A percentile compares a stretch with the other conserved stretches of the same genome.
phyloP scores from a whole-genome alignment of 2,329 filamentous ascomycete genomes.

The Penicillium sp. region DNA sequence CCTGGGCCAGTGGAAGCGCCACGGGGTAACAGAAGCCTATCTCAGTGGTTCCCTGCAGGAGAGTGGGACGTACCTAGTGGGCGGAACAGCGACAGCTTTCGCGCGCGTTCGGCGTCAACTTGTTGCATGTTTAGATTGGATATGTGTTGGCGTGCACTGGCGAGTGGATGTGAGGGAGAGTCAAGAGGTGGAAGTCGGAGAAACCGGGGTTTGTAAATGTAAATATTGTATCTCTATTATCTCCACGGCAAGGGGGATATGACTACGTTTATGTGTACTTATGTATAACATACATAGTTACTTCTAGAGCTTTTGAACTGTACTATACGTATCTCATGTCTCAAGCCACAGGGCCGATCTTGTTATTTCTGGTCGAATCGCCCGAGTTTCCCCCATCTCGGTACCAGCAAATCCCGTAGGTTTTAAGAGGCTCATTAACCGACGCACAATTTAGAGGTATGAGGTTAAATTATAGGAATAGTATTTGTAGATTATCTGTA shows the following conservation, averaged over 20 bases:
- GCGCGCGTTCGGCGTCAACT: slow-evolving; percentile 40
- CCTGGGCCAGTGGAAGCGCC: slow-evolving; percentile 32
- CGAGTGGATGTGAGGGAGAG: background rate
- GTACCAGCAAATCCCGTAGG: slow-evolving; percentile 13
- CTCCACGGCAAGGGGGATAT: background rate
- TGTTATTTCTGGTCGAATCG: slow-evolving; percentile 8
- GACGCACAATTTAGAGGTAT: background rate
- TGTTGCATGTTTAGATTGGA: slow-evolving; percentile 24
- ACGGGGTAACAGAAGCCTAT: slow-evolving; percentile 29
- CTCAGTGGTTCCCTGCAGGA: slow-evolving; percentile 32
- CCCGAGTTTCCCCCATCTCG: slow-evolving; percentile 17
- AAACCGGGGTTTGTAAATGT: background rate
- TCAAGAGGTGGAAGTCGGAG: background rate
- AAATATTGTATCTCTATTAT: background rate
- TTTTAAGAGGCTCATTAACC: slow-evolving; percentile 9
- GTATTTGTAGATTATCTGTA: background rate
- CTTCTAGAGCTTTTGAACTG: background rate
- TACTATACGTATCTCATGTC: slow-evolving; percentile 9
- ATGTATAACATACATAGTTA: background rate
- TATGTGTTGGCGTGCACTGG: background rate
- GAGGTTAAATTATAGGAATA: background rate
- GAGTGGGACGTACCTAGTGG: slow-evolving; percentile 42
- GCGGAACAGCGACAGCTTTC: slow-evolving; percentile 44
- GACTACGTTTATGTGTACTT: background rate
- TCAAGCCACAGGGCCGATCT: slow-evolving; percentile 4